These are phyloP conservation scores for Oryza coarctata DNA, from an alignment of 176 grass and related monocot genomes.

Conservation along the genomic window DNA sequence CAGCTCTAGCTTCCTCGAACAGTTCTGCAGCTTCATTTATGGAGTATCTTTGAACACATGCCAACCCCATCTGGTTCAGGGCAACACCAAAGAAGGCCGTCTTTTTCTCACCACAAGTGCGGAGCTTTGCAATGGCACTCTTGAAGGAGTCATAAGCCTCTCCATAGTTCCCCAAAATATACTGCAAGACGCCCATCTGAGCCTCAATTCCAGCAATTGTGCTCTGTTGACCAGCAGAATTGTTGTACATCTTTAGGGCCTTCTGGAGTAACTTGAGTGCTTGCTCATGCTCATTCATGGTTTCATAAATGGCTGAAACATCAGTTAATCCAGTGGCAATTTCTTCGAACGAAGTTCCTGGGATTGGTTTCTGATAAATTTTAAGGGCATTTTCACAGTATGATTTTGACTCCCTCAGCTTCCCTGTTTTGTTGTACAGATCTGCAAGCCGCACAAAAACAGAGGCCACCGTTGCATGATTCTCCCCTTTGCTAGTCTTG, in stretches of 20 bases:
- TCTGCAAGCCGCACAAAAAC: conserved; percentile 91
- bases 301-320: conserved; percentile 92
- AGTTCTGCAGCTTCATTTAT: conserved; percentile 83
- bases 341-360: conserved; percentile 86
- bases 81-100: conserved; percentile 90
- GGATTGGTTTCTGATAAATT: conserved; percentile 92
- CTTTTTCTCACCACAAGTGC: conserved; percentile 87
- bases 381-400: conserved; percentile 94
- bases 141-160: conserved; percentile 82
- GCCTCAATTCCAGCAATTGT: conserved; percentile 90
- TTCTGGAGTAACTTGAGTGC: conserved; percentile 95
- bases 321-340: conserved; percentile 83
- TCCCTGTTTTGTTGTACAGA: conserved; percentile 91
- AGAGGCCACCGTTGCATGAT: conserved; percentile 86
- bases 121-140: conserved; percentile 77
- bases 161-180: conserved; percentile 76
- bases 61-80: conserved; percentile 91
- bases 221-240: conserved; percentile 81
- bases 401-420: conserved; percentile 87
- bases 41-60: conserved; percentile 78
- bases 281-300: conserved; percentile 95
- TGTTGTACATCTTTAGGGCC: conserved; percentile 85
- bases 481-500: conserved; percentile 94
- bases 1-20: conserved; percentile 85
- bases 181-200: conserved; percentile 93